Base-by-base conservation (phyloP, 2,329 filamentous ascomycete species). In the Xylariomycetidae sp. region DNA sequence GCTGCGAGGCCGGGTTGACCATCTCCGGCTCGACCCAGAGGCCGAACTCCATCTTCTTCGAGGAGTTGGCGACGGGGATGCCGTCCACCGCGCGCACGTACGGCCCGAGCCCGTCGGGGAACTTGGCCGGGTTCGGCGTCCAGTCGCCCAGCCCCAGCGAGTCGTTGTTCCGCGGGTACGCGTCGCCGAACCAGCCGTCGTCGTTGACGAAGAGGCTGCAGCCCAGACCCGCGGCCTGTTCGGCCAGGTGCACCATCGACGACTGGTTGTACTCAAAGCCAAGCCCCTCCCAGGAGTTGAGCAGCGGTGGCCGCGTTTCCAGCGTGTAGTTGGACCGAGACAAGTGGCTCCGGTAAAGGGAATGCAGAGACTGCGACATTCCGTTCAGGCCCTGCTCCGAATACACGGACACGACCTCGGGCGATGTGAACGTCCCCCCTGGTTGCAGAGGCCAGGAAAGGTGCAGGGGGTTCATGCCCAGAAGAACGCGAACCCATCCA, bases 11-110 rank as follows among this genome's bases (percentile, higher is more conserved):
- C 2, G 72, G 70, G 36, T 76, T 79, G 31, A 81, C 70, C 79
- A 82, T 82, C 45, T 82, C 78, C 0, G 76, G 77, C 49, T 82
- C 79, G 2, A 82, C 65, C 78, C 78, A 82, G 4, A 82, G 63
- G 12, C 78, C 78, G 42, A 82, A 82, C 10, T 67, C 62, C 29
- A 82, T 52, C 2, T 68, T 62, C 0, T 61, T 57, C 0, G 65
- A 62, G 0, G 68, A 62, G 19, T 71, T 67, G 3, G 63, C 54
- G 0, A 67, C 64, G 3, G 64, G 59, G 5, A 77, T 61, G 6
- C 61, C 56, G 5, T 65, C 74, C 20, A 80, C 61, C 4, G 65
- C 60, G 0, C 65, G 54, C 2, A 79, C 68, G 2, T 78, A 65
- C 0, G 69, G 58, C 0, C 53, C 53, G 0, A 82, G 53, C 0